phyloP scores from a whole-genome alignment of 225 moss, liverwort and hornwort genomes.

The Sphagnum contortum region DNA sequence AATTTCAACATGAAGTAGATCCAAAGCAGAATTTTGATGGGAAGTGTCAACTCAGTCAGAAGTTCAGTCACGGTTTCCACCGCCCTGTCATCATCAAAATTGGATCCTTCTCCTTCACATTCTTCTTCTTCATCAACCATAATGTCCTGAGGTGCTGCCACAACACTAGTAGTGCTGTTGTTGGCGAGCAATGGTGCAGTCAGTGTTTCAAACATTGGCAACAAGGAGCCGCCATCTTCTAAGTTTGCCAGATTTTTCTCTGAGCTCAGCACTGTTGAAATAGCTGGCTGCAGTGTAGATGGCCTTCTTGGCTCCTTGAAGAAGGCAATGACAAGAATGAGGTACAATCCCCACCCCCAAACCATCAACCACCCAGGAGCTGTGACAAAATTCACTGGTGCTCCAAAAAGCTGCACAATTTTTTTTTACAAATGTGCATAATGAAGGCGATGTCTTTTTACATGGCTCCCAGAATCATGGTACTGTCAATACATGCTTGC shows the following conservation, averaged over 20 bases:
- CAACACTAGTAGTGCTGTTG: background rate
- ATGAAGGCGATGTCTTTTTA: too few species aligned
- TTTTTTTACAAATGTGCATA: too few species aligned
- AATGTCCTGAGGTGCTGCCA: background rate
- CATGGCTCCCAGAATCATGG: too few species aligned
- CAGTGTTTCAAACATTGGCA: background rate
- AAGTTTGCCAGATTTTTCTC: slow-evolving; percentile 10
- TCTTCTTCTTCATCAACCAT: slow-evolving; percentile 13
- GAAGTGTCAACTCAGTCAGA: slow-evolving; percentile 40
- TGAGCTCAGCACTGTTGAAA: slow-evolving; percentile 8
- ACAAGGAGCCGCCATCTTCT: slow-evolving; percentile 1
- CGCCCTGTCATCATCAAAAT: slow-evolving; percentile 21
- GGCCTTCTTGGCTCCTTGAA: slow-evolving; percentile 67
- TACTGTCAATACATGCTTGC: too few species aligned
- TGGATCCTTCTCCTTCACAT: slow-evolving; percentile 21
- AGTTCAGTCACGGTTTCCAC: slow-evolving; percentile 48
- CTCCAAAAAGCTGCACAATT: slow-evolving; percentile 38
- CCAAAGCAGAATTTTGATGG: slow-evolving; percentile 66
- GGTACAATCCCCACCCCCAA: slow-evolving; percentile 47
- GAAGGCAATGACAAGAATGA: slow-evolving; percentile 39
- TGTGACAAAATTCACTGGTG: slow-evolving; percentile 75
- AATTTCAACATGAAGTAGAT: slow-evolving; percentile 97
- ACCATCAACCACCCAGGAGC: slow-evolving; percentile 91
- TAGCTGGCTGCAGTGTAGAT: background rate
- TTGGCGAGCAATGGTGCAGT: slow-evolving; percentile 19